These are phyloP conservation scores for Mortierella sp. DNA, from an alignment of 371 early-diverging fungal genomes.

Conservation along the genomic window DNA sequence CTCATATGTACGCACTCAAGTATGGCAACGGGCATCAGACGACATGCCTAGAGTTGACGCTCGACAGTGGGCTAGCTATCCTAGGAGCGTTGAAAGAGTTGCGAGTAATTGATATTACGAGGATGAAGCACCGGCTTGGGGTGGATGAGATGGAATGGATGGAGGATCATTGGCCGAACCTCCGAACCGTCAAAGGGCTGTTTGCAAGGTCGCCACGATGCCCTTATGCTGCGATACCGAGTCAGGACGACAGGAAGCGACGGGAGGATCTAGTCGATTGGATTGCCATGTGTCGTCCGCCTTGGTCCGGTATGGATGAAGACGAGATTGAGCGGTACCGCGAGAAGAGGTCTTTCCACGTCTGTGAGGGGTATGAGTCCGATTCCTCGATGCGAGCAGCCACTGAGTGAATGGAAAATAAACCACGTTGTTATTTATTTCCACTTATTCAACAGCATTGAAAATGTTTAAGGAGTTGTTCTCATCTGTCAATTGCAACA, in stretches of 20 bases:
- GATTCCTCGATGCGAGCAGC: neutral
- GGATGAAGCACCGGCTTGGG: neutral
- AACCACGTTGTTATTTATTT: neutral
- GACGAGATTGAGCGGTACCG: neutral
- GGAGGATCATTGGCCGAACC: slow-evolving; percentile 15
- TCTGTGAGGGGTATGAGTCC: neutral
- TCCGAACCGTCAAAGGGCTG: neutral
- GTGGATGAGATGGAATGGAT: slow-evolving; percentile 18
- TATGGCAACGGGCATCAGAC: neutral
- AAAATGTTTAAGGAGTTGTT: too few species aligned
- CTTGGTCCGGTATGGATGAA: slow-evolving; percentile 1
- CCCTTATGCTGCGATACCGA: neutral
- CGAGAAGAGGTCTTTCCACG: neutral
- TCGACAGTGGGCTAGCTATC: slow-evolving; percentile 12
- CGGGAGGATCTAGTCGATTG: neutral
- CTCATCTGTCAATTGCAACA: too few species aligned
- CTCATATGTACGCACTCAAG: neutral
- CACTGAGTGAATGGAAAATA: neutral
- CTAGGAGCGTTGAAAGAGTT: slow-evolving; percentile 14
- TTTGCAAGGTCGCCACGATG: neutral
- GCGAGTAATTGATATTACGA: slow-evolving; percentile 13
- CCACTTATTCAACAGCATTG: neutral
- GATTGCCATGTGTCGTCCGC: neutral
- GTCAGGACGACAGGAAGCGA: neutral
- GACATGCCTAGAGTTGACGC: neutral